These are phyloP conservation scores for Colletotrichum sp. DNA, from an alignment of 2,329 filamentous ascomycete genomes.

Conservation along the genomic window DNA sequence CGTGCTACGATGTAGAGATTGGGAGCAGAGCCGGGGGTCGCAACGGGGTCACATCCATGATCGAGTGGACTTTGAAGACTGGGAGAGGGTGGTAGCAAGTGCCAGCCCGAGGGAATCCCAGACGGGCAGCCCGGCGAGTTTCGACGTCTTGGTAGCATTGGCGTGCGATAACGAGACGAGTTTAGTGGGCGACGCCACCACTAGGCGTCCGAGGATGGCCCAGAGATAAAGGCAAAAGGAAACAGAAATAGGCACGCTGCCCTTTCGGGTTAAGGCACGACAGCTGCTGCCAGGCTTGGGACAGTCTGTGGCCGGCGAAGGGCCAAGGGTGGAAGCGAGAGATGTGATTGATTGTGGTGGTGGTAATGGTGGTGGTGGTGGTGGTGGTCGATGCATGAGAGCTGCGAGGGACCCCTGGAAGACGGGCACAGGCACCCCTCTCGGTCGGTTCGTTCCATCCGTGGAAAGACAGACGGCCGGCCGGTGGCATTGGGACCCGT, in stretches of 20 bases:
- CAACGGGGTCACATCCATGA: neutral
- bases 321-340: neutral
- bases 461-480: neutral
- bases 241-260: slow-evolving; percentile 12
- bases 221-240: slow-evolving; percentile 20
- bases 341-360: neutral
- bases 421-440: neutral
- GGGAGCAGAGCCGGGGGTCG: neutral
- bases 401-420: slow-evolving; percentile 14
- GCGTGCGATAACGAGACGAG: slow-evolving; percentile 18
- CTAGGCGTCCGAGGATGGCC: slow-evolving; percentile 11
- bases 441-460: slow-evolving; percentile 17
- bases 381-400: slow-evolving; percentile 7
- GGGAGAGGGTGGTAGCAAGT: neutral
- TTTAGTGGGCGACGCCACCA: slow-evolving; percentile 18
- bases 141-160: slow-evolving; percentile 12
- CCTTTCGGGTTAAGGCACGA: slow-evolving; percentile 1
- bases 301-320: neutral
- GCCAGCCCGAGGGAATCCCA: slow-evolving; percentile 1
- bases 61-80: neutral
- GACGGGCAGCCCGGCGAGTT: slow-evolving; percentile 7
- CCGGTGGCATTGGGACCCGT: neutral
- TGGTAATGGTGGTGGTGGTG: neutral
- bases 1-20: neutral
- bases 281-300: neutral